Conservation (phyloP, 2,329 filamentous ascomycete genomes). For the Trichoderma koningii region DNA sequence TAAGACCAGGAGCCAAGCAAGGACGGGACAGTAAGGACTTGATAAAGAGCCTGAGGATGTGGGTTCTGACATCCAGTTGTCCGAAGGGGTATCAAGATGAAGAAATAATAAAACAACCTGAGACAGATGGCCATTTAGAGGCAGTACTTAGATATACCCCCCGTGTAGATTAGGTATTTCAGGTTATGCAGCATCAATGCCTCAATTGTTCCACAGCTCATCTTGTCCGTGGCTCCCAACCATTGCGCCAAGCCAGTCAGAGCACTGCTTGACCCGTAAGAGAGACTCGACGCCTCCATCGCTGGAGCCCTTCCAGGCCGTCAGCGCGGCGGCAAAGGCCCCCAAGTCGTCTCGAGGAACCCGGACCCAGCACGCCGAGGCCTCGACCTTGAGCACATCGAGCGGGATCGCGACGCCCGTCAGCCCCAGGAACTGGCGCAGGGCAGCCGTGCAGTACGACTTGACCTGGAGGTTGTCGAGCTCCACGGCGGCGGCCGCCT, state of each 20-base stretch:
- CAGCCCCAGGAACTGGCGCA: conserved; percentile 69
- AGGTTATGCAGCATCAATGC: conserved; percentile 22
- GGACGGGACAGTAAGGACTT: background rate
- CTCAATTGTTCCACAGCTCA: conserved; percentile 50
- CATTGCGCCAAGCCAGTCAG: conserved; percentile 65
- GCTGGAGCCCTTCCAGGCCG: conserved; percentile 60
- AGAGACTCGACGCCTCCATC: conserved; percentile 50
- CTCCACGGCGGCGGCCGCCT: conserved; percentile 27
- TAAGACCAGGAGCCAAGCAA: conserved; percentile 40
- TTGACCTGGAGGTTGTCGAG: conserved; percentile 66
- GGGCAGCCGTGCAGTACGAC: conserved; percentile 62
- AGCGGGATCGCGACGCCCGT: conserved; percentile 67
- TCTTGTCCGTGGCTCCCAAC: conserved; percentile 51
- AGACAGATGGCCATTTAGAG: conserved; percentile 3
- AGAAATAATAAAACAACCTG: conserved; percentile 32
- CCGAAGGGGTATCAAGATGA: conserved; percentile 8
- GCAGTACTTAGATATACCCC: conserved; percentile 27
- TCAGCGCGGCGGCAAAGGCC: conserved; percentile 64
- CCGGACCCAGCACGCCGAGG: conserved; percentile 62
- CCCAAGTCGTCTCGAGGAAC: conserved; percentile 62
- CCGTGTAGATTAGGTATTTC: conserved; percentile 19
- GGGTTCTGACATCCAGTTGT: conserved; percentile 9
- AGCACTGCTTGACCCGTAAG: conserved; percentile 58
- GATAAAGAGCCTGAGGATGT: conserved; percentile 27
- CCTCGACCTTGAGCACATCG: conserved; percentile 67